Conservation (phyloP, 441 rosid species). For the Brassica hybrid region DNA sequence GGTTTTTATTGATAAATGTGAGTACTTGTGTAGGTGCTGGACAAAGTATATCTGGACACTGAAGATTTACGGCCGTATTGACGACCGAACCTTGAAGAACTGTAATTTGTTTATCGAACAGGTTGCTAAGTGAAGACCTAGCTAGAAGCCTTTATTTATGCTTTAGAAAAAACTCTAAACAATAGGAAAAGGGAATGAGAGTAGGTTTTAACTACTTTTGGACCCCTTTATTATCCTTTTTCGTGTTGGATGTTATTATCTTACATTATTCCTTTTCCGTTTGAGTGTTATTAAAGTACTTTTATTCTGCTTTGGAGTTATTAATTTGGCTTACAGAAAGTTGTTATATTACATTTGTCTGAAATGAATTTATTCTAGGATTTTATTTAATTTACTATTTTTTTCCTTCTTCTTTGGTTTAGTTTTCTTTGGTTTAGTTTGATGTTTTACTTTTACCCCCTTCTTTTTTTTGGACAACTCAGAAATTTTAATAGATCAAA, state of each 20-base stretch:
- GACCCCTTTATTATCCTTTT: not conserved
- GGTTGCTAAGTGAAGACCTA: constrained; percentile 46
- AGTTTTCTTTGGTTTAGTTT: too few species aligned
- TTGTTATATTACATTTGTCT: too few species aligned
- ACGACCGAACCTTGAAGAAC: constrained; percentile 83
- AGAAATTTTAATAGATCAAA: too few species aligned
- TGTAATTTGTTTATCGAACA: constrained; percentile 72
- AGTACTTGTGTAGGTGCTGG: constrained; percentile 81
- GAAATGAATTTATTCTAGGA: too few species aligned
- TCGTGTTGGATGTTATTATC: not conserved
- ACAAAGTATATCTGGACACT: constrained; percentile 82
- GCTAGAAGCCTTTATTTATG: constrained; percentile 10
- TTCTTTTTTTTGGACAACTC: too few species aligned
- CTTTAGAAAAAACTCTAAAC: not conserved
- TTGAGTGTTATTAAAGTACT: too few species aligned
- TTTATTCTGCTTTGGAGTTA: too few species aligned
- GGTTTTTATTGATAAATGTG: constrained; percentile 2
- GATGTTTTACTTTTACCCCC: too few species aligned
- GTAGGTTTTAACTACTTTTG: not conserved
- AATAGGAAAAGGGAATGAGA: not conserved
- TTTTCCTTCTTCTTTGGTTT: too few species aligned
- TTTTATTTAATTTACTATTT: too few species aligned
- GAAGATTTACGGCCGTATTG: constrained; percentile 94
- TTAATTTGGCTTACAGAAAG: too few species aligned
- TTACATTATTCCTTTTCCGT: too few species aligned